Evolutionary conservation across 1,284 basidiomycete species (phyloP), one percentile per base, ranked within the genome.

Genomic region (Sanghuangporus weigelae): DNA sequence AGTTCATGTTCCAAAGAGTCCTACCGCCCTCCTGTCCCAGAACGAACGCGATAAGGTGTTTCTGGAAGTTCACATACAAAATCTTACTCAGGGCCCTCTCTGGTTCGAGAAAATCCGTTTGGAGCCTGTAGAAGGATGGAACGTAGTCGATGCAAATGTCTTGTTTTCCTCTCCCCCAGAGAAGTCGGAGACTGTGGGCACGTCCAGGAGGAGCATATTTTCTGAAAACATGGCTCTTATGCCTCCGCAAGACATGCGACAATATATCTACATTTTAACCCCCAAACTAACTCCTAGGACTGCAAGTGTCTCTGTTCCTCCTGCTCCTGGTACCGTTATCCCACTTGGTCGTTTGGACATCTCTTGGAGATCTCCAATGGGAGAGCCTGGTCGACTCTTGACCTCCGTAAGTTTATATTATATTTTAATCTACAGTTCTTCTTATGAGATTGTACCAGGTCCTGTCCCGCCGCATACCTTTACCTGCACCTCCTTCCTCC

Each of bases 31-130:
- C 4, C 76, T 93, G 12, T 81, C 84, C 7, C 74, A 80, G 2
- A 57, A 70, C 2, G 86, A 91, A 68, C 81, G 91, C 49, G 86
- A 90, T 57, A 91, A 92, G 66, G 81, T 94, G 23, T 94, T 93
- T 71, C 84, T 95, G 19, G 93, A 96, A 73, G 84, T 95, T 0
- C 90, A 95, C 69, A 87, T 95, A 38, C 93, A 95, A 72, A 96
- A 96, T 69, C 77, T 89, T 60, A 92, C 91, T 0, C 82, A 83
- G 60, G 87, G 89, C 16, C 82, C 87, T 0, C 83, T 95, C 75
- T 84, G 84, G 75, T 90, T 96, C 62, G 88, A 92, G 67, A 79
- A 80, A 16, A 87, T 95, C 77, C 75, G 78, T 11, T 83, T 96
- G 60, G 89, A 93, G 67, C 83, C 87, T 53, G 82, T 84, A 1